Evolutionary conservation across 2,329 filamentous ascomycete species (phyloP).

Genomic region (Blastomyces parvus): DNA sequence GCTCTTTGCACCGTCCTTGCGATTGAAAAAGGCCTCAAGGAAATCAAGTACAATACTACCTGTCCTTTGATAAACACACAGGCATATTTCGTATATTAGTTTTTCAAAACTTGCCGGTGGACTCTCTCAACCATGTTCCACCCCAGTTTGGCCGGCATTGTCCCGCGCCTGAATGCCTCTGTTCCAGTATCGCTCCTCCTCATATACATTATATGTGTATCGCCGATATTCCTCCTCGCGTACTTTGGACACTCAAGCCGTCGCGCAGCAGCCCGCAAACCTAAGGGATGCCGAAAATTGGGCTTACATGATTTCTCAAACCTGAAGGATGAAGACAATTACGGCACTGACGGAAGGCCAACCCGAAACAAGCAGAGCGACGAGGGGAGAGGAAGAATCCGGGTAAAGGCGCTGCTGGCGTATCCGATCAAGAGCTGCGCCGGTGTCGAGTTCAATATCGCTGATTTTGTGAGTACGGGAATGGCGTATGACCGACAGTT

Average conservation of each 20-base stretch:
- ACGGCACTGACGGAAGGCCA: conserved; percentile 36
- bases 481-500: conserved; percentile 75
- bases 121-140: conserved; percentile 8
- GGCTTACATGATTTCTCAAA: conserved; percentile 43
- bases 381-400: conserved; percentile 32
- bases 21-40: not conserved
- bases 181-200: conserved; percentile 11
- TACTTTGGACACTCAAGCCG: conserved; percentile 10
- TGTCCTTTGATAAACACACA: not conserved
- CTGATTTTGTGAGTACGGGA: conserved; percentile 57
- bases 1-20: not conserved
- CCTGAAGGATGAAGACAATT: conserved; percentile 47
- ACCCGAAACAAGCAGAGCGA: conserved; percentile 23
- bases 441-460: conserved; percentile 61
- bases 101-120: not conserved
- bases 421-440: conserved; percentile 78
- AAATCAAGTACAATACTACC: not conserved
- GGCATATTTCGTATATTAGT: not conserved
- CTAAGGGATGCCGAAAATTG: conserved; percentile 45
- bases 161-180: conserved; percentile 14
- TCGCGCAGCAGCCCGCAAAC: conserved; percentile 19
- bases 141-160: conserved; percentile 17
- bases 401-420: conserved; percentile 61
- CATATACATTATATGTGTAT: conserved; percentile 14
- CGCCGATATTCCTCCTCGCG: conserved; percentile 12